These are phyloP conservation scores for Helichrysum umbraculigerum DNA, from an alignment of 129 eudicot species.

Conservation along the genomic window DNA sequence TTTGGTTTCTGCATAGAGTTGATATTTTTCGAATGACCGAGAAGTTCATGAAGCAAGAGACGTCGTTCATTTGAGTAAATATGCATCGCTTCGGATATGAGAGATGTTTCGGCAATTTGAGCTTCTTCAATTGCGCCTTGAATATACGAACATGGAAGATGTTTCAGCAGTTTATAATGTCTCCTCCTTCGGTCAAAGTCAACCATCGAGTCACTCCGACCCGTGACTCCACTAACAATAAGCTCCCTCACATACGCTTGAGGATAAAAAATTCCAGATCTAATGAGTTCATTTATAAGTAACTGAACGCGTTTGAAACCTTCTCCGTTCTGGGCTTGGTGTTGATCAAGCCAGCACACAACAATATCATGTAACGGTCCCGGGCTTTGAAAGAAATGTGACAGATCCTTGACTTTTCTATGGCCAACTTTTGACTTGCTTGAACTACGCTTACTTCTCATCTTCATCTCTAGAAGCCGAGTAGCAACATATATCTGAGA, in stretches of 20 bases:
- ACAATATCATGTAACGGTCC: constrained; percentile 85
- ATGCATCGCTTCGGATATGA: constrained; percentile 59
- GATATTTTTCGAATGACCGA: constrained; percentile 26
- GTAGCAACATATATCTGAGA: constrained; percentile 71
- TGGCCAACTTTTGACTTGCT: constrained; percentile 24
- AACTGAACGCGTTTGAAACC: constrained; percentile 85
- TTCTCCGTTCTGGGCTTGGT: constrained; percentile 70
- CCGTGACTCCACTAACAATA: constrained; percentile 89
- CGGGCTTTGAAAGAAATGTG: constrained; percentile 73
- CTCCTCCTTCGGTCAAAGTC: constrained; percentile 62
- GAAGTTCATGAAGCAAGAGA: constrained; percentile 60
- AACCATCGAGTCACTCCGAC: constrained; percentile 42
- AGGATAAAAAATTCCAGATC: constrained; percentile 79
- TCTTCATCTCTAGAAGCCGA: constrained; percentile 68
- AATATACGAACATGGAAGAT: constrained; percentile 63
- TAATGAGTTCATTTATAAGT: constrained; percentile 62
- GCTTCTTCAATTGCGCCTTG: constrained; percentile 73
- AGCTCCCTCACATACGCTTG: constrained; percentile 85
- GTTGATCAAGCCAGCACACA: constrained; percentile 98
- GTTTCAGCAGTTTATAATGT: constrained; percentile 76
- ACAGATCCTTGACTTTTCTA: constrained; percentile 39
- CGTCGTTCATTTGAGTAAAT: constrained; percentile 85
- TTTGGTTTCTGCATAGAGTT: constrained; percentile 36
- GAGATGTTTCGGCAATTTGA: constrained; percentile 40
- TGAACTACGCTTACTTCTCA: constrained; percentile 42